Evolutionary conservation across 495 filamentous ascomycete genomes (phyloP), one percentile per base, ranked within the genome.

Genomic region (Daldinia grandis): DNA sequence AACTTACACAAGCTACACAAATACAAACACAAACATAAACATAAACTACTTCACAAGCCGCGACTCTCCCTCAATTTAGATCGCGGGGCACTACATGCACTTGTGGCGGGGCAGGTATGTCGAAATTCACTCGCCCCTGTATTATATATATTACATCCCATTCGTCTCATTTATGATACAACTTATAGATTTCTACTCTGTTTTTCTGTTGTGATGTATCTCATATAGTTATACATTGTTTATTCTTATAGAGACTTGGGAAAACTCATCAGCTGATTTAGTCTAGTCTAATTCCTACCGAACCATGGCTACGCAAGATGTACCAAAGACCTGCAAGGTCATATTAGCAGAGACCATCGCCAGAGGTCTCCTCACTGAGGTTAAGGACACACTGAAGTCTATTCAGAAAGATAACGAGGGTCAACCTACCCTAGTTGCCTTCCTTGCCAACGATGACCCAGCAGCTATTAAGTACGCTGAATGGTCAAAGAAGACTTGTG

Each of bases 401-500:
- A 81, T 97, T 55, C 84, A 89, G 77, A 74, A 76, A 17, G 56
- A 67, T 15, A 57, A 61, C 14, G 77, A 78, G 21, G 81, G 81
- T 58, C 85, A 87, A 73, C 94, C 95, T 49, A 86, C 91, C 58
- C 84, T 99, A 25, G 92, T 95, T 17, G 95, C 95, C 30, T 97
- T 97, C 80, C 85, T 99, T 59, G 92, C 95, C 56, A 97, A 97
- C 77, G 84, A 87, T 66, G 95, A 99, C 81, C 94, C 94, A 40
- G 92, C 93, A 17, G 95, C 95, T 35, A 82, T 89, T 64, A 92
- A 95, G 84, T 99, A 99, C 78, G 95, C 95, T 62, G 91, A 97
- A 75, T 97, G 92, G 93, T 97, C 93, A n/a, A 89, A 90, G 76
- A 97, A 97, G 84, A 98, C 95, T 3, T 97, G 93, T 77, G 85